Evolutionary conservation across 164 flowering plant species (phyloP).

Genomic region (Macadamia tetraphylla): DNA sequence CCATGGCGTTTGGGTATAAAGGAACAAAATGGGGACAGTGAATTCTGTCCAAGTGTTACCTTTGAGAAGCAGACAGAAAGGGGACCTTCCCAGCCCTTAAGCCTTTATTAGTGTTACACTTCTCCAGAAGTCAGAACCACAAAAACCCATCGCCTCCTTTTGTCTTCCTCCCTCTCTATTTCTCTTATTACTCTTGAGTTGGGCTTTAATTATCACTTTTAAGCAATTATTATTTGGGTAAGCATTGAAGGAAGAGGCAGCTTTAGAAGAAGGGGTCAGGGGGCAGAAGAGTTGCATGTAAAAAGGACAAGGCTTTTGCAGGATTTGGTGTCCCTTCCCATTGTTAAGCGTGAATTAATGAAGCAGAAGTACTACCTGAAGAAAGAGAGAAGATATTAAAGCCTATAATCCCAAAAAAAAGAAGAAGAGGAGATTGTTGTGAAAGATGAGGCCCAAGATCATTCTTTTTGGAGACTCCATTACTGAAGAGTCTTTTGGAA

Average conservation of each 20-base stretch:
- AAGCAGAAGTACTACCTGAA: neutral
- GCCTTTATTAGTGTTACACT: no score
- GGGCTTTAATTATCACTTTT: neutral
- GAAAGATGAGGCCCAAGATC: conserved; percentile 64
- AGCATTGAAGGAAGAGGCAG: neutral
- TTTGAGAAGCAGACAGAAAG: no score
- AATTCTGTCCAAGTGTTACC: no score
- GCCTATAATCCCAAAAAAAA: neutral
- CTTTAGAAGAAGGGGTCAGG: neutral
- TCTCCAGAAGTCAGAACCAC: no score
- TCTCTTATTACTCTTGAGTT: no score
- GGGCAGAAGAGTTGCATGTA: neutral
- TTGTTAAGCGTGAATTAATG: neutral
- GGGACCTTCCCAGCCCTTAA: no score
- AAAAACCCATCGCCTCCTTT: no score
- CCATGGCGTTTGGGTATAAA: no score
- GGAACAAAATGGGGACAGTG: no score
- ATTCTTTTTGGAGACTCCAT: conserved; percentile 84
- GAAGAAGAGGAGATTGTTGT: neutral
- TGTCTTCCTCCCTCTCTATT: no score
- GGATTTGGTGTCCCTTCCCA: neutral
- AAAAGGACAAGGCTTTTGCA: no score
- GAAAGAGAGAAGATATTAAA: neutral
- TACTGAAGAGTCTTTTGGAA: conserved; percentile 61
- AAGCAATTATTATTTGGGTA: neutral